Evolutionary conservation across 768 basidiomycete species (phyloP).

Genomic region (Naganishia friedmannii): DNA sequence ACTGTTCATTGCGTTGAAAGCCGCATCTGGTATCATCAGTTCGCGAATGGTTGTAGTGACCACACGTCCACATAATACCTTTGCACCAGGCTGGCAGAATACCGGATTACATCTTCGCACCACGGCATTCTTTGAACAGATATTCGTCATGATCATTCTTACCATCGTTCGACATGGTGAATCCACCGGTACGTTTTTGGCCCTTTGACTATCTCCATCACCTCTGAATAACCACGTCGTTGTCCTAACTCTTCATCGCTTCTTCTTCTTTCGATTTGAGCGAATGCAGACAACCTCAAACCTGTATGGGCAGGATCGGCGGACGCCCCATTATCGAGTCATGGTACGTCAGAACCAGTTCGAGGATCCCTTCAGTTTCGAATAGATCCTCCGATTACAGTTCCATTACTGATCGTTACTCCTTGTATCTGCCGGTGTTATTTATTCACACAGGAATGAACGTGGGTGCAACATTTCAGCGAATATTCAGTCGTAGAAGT

Average conservation of each 20-base stretch:
- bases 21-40: background rate
- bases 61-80: background rate
- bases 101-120: too few species aligned
- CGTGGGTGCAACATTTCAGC: conserved; percentile 28
- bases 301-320: conserved; percentile 51
- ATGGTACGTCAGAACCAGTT: conserved; percentile 42
- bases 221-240: background rate
- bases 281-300: conserved; percentile 44
- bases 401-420: background rate
- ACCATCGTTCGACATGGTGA: conserved; percentile 47
- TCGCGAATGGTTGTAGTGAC: background rate
- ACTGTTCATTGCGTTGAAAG: background rate
- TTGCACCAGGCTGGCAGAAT: too few species aligned
- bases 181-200: conserved; percentile 42
- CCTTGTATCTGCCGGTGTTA: background rate
- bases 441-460: conserved; percentile 43
- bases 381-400: background rate
- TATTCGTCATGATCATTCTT: conserved; percentile 31
- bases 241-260: background rate
- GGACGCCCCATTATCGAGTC: conserved; percentile 50
- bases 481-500: too few species aligned
- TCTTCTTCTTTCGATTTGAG: background rate
- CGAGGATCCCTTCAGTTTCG: background rate
- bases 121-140: background rate
- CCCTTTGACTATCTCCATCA: background rate